Base-by-base conservation (phyloP, 805 yeast species). In the Starmerella floris region DNA sequence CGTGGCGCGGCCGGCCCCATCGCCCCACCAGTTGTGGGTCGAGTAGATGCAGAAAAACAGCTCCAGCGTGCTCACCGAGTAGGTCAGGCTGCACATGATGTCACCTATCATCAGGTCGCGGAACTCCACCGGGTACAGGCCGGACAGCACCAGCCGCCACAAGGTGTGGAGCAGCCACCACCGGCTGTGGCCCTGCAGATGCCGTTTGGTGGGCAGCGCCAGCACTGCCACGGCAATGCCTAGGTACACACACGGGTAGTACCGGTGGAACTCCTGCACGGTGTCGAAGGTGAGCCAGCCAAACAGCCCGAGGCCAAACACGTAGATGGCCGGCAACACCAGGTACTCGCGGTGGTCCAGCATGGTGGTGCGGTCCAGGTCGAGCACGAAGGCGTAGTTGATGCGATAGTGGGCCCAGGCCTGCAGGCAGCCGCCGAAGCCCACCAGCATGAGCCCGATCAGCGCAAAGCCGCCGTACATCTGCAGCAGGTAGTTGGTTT, bases 71-170 rank as follows among this genome's bases (percentile, higher is more conserved):
- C 95, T 81, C 65, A 84, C 66, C 0, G 95, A 72, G 62, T 91
- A 91, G 1, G 95, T 82, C 54, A 91, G 66, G 23, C 94, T 81
- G 61, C 94, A 82, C 40, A 88, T 66, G 25, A 91, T 77, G 61
- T 91, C 98, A 19, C 97, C 98, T 37, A 88, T 49, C 58, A 83
- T 84, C 67, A 91, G 88, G 61, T 91, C 98, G 43, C 87, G 70
- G 57, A 91, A 91, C 62, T 88, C 97, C 41, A 91, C 96, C 0
- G 97, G 95, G 55, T 79, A 91, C 33, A 85, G 66, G 0, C 97
- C 97, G 1, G 94, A 80, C 9, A 82, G 66, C 0, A 79, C 26
- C 38, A 91, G 63, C 55, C 98, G 68, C 69, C 87, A 73, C 1
- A 77, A 43, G 0, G 93, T 77, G 13, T 77, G 62, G 17, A 79